Evolutionary conservation across 306 rosid species (phyloP).

Genomic region (Fragaria nilgerrensis): DNA sequence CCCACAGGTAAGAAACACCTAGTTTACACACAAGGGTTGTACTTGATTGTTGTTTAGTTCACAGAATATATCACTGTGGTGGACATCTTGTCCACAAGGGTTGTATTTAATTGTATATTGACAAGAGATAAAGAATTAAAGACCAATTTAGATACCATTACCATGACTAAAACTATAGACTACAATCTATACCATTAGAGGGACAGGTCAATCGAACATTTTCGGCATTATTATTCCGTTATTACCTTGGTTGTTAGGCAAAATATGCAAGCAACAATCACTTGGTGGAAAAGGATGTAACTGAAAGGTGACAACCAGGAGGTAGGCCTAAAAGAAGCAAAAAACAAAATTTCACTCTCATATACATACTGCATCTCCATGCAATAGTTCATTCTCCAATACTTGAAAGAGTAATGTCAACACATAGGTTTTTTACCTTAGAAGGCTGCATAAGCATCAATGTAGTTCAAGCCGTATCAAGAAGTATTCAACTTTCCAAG

Average conservation of each 20-base stretch:
- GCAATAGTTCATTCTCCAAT: neutral
- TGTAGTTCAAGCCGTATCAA: constrained; percentile 14
- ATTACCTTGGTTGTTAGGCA: too few relatives aligned
- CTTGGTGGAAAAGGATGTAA: too few relatives aligned
- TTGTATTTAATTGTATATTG: neutral
- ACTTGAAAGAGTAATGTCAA: neutral
- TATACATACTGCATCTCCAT: too few relatives aligned
- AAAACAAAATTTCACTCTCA: too few relatives aligned
- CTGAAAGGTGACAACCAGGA: too few relatives aligned
- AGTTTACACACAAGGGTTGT: neutral
- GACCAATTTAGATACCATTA: neutral
- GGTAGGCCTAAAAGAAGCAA: too few relatives aligned
- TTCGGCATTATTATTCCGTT: neutral
- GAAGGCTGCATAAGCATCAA: neutral
- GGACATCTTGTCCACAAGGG: neutral
- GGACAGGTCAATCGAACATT: neutral
- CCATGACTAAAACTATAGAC: neutral
- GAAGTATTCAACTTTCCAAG: constrained; percentile 43
- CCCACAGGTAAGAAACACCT: neutral
- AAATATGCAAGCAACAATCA: too few relatives aligned
- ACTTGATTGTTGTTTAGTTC: neutral
- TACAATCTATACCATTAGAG: neutral
- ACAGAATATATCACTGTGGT: neutral
- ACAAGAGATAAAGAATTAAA: neutral
- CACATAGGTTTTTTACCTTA: neutral